These are phyloP conservation scores for Scheffersomyces illinoinensis DNA, from an alignment of 1,139 yeast genomes.

Conservation along the genomic window DNA sequence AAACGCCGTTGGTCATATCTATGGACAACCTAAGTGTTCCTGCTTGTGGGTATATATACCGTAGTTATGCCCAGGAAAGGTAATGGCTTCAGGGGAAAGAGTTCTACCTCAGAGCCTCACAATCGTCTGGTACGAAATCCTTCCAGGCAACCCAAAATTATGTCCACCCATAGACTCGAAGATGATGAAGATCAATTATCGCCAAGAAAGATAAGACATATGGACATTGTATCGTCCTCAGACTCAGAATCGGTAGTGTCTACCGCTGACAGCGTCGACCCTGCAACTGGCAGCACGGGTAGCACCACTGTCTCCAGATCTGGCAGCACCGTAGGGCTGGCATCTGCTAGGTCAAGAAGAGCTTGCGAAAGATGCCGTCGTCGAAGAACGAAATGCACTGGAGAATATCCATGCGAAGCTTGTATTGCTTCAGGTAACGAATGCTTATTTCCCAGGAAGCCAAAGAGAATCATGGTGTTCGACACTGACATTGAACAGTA, in stretches of 20 bases:
- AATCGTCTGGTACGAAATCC: neutral
- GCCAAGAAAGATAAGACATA: neutral
- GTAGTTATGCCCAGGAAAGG: neutral
- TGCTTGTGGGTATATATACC: neutral
- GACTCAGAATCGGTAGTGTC: neutral
- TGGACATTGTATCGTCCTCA: neutral
- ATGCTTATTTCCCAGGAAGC: slow-evolving; percentile 26
- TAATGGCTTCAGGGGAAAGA: neutral
- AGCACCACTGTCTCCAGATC: neutral
- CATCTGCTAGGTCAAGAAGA: slow-evolving; percentile 6
- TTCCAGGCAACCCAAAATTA: neutral
- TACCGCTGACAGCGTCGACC: neutral
- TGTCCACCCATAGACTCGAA: neutral
- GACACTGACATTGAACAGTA: slow-evolving; percentile 26
- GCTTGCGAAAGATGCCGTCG: slow-evolving; percentile 27
- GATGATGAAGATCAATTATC: neutral
- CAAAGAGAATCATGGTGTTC: slow-evolving; percentile 18
- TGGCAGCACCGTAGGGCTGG: neutral
- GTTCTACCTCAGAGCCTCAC: neutral
- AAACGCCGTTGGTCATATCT: neutral
- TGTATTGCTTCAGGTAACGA: slow-evolving; percentile 16
- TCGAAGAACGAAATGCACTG: slow-evolving; percentile 31
- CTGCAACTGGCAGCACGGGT: neutral
- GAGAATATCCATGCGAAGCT: slow-evolving; percentile 22
- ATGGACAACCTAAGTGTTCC: neutral